Evolutionary conservation across 805 yeast genomes (phyloP).

Genomic region (Starmerella sirachaensis): DNA sequence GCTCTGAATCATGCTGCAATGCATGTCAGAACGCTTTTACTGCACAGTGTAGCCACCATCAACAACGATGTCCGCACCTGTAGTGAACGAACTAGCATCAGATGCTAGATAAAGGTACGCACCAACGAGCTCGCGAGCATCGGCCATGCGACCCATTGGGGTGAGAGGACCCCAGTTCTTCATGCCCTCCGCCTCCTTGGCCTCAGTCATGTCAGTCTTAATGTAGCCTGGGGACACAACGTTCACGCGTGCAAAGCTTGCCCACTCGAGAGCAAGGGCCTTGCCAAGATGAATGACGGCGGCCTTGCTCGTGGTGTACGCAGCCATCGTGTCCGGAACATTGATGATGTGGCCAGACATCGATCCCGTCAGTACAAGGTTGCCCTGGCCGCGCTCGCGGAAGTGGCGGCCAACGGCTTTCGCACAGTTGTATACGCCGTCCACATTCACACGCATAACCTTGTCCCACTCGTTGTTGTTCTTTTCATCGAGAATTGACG

Average conservation of each 20-base stretch:
- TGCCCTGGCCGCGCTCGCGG: constrained; percentile 64
- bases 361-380: constrained; percentile 73
- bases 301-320: constrained; percentile 78
- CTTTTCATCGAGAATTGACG: constrained; percentile 38
- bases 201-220: constrained; percentile 51
- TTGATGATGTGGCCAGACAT: constrained; percentile 84
- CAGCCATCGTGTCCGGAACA: constrained; percentile 76
- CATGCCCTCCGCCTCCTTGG: constrained; percentile 35
- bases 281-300: constrained; percentile 64
- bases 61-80: constrained; percentile 63
- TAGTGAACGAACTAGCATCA: constrained; percentile 67
- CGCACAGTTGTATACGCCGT: constrained; percentile 73
- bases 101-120: constrained; percentile 72
- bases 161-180: constrained; percentile 36
- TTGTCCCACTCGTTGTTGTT: constrained; percentile 55
- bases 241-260: constrained; percentile 70
- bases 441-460: constrained; percentile 61
- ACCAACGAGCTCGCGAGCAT: constrained; percentile 63
- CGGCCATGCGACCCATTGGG: constrained; percentile 42
- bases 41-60: constrained; percentile 66
- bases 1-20: too few relatives aligned
- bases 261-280: constrained; percentile 81
- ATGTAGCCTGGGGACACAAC: constrained; percentile 76
- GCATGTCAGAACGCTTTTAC: constrained; percentile 21
- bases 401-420: constrained; percentile 63